Conservation (phyloP, 306 rosid species). For the Cucumis hystrix region DNA sequence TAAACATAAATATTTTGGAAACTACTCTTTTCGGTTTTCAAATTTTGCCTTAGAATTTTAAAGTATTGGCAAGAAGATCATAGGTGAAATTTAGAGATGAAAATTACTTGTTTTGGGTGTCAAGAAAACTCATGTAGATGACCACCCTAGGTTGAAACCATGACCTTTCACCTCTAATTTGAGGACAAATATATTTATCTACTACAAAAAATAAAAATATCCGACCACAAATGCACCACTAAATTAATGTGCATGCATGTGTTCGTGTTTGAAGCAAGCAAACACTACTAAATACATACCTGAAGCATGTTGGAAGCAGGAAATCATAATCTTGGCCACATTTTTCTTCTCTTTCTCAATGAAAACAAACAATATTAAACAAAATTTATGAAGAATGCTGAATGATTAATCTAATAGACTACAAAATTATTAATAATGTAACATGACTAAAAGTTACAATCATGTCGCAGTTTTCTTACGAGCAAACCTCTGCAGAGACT, state of each 20-base stretch:
- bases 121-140: too few relatives aligned
- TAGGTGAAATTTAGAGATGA: too few relatives aligned
- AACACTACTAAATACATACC: background rate
- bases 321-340: background rate
- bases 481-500: slow-evolving; percentile 66
- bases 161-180: background rate
- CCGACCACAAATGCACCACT: background rate
- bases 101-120: too few relatives aligned
- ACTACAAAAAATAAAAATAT: background rate
- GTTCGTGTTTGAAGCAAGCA: background rate
- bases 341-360: background rate
- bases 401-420: background rate
- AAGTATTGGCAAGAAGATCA: too few relatives aligned
- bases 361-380: background rate
- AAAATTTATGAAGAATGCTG: background rate
- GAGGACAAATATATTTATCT: background rate
- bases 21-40: too few relatives aligned
- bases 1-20: too few relatives aligned
- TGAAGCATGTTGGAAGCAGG: background rate
- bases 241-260: background rate
- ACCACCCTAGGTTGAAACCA: too few relatives aligned
- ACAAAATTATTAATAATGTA: background rate
- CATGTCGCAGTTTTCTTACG: slow-evolving; percentile 34
- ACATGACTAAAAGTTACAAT: background rate
- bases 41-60: too few relatives aligned